Conservation (phyloP, 768 basidiomycete species). For the Polyporus arcularius region DNA sequence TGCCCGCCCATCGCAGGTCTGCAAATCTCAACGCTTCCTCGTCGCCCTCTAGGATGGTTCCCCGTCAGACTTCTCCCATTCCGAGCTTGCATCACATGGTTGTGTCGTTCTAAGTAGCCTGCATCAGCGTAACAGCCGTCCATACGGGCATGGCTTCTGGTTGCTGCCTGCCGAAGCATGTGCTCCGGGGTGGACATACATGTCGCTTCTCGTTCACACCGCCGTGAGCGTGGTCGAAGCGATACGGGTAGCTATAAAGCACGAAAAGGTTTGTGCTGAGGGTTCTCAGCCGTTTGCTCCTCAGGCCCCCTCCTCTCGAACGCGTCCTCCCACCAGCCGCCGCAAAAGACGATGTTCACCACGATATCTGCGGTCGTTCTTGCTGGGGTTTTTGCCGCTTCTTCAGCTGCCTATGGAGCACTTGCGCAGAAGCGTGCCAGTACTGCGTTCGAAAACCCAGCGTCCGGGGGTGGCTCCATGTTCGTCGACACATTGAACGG, state of each 20-base stretch:
- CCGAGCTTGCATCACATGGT: conserved; percentile 1
- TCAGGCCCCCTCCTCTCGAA: background rate
- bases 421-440: conserved; percentile 1
- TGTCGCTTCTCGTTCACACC: conserved; percentile 4
- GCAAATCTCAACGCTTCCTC: background rate
- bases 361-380: conserved; percentile 14
- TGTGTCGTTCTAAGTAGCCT: background rate
- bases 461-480: conserved; percentile 42
- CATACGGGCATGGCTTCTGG: background rate
- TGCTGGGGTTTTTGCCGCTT: conserved; percentile 9
- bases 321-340: background rate
- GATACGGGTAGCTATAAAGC: background rate
- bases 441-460: conserved; percentile 39
- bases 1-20: background rate
- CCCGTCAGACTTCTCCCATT: background rate
- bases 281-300: background rate
- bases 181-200: conserved; percentile 1
- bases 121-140: background rate
- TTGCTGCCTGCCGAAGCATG: conserved; percentile 1
- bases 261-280: background rate
- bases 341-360: conserved; percentile 13
- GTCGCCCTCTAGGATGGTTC: background rate
- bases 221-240: no score
- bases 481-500: conserved; percentile 40
- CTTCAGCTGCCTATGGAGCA: background rate